phyloP scores from a whole-genome alignment of 108 stramenopile species.

The Cyclotella choctawhatcheeana region DNA sequence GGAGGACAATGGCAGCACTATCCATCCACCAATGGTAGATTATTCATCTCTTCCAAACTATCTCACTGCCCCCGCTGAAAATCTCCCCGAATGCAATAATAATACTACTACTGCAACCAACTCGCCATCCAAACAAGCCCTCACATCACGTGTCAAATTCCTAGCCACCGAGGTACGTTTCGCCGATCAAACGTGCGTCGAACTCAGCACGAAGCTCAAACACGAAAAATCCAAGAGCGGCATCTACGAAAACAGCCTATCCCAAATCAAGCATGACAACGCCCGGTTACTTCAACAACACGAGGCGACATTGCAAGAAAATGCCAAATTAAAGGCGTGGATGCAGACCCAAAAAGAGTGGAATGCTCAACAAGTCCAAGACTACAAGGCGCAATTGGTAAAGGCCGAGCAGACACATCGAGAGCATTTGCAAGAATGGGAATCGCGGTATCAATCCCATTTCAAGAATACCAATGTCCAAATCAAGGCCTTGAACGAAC shows the following conservation, averaged over 20 bases:
- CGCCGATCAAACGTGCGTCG: conserved; percentile 88
- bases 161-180: conserved; percentile 86
- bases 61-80: background rate
- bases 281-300: conserved; percentile 1
- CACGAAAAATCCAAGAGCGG: conserved; percentile 26
- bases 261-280: conserved; percentile 20
- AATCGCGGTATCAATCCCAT: conserved; percentile 29
- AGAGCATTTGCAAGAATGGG: conserved; percentile 20
- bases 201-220: conserved; percentile 56
- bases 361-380: conserved; percentile 22
- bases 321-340: conserved; percentile 33
- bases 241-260: conserved; percentile 12
- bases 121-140: conserved; percentile 31
- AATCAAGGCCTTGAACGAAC: conserved; percentile 36
- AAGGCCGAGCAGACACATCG: conserved; percentile 24
- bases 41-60: background rate
- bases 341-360: conserved; percentile 27
- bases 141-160: conserved; percentile 78
- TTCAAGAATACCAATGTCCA: conserved; percentile 35
- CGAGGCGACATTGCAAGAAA: conserved; percentile 32
- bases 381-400: conserved; percentile 25
- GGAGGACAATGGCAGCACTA: no score
- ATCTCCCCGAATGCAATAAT: background rate
- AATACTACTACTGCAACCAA: background rate
- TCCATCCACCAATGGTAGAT: no score